phyloP scores from a whole-genome alignment of 208 protist genomes.

The Leishmania braziliensis region DNA sequence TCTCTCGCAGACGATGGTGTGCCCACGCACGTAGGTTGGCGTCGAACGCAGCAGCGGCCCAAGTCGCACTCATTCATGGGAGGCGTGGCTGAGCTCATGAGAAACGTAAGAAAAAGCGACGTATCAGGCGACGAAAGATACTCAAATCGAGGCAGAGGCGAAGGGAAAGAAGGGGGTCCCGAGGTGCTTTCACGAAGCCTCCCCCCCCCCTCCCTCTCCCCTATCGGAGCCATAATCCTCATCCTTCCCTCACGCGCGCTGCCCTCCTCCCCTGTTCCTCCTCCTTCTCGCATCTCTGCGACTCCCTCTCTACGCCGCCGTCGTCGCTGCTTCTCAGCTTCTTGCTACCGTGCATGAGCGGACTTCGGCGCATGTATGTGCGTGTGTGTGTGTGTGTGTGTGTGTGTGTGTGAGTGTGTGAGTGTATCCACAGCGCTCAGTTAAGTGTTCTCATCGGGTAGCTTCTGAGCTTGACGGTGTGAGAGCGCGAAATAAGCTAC shows the following conservation, averaged over 20 bases:
- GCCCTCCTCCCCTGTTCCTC: no score
- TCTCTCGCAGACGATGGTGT: neutral
- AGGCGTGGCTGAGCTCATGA: neutral
- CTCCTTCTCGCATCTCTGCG: no score
- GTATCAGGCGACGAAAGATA: neutral
- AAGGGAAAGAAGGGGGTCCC: neutral
- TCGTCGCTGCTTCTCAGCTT: no score
- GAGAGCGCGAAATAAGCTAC: no score
- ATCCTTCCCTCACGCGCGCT: neutral
- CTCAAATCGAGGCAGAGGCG: neutral
- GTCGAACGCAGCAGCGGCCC: neutral
- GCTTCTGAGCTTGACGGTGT: no score
- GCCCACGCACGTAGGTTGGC: neutral
- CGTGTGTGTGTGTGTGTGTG: no score
- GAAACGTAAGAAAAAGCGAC: neutral
- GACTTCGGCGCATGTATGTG: no score
- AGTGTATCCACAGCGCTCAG: no score
- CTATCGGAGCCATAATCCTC: neutral
- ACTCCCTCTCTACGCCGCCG: no score
- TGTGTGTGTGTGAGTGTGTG: no score
- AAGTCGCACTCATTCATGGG: neutral
- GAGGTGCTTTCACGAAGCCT: neutral
- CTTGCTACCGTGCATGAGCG: no score
- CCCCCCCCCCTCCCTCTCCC: neutral
- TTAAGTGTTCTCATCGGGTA: no score